A percentile compares a stretch with the other conserved stretches of the same genome.
Evolutionary conservation across 495 filamentous ascomycete species (phyloP).

Genomic region (Letharia columbiana): DNA sequence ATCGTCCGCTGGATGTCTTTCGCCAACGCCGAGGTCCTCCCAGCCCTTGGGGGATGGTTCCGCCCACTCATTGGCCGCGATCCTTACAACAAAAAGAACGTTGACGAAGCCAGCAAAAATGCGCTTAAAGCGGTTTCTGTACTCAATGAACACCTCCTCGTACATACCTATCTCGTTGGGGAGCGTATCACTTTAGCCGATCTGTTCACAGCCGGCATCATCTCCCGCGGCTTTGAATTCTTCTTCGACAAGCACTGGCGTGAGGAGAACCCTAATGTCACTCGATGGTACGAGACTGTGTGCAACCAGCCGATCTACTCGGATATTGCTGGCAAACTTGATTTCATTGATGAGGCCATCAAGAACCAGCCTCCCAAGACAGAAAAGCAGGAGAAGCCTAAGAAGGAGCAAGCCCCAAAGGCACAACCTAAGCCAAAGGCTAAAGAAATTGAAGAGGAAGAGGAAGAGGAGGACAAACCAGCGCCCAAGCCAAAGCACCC

Average conservation of each 20-base stretch:
- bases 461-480: conserved; percentile 60
- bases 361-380: conserved; percentile 91
- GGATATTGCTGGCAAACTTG: conserved; percentile 60
- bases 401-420: conserved; percentile 51
- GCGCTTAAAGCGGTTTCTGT: conserved; percentile 57
- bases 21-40: conserved; percentile 76
- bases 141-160: conserved; percentile 76
- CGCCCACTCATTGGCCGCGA: conserved; percentile 74
- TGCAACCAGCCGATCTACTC: conserved; percentile 86
- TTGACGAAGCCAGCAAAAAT: conserved; percentile 66
- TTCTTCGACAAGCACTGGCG: conserved; percentile 87
- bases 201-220: conserved; percentile 67
- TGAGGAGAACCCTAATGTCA: conserved; percentile 66
- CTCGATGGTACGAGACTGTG: conserved; percentile 91
- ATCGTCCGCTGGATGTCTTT: conserved; percentile 97
- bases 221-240: conserved; percentile 76
- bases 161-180: conserved; percentile 94
- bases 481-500: conserved; percentile 95
- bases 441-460: conserved; percentile 52
- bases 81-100: conserved; percentile 94
- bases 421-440: conserved; percentile 47
- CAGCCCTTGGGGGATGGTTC: conserved; percentile 72
- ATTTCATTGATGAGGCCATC: conserved; percentile 74
- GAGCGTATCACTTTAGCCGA: conserved; percentile 97
- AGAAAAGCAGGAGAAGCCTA: conserved; percentile 56